phyloP scores from a whole-genome alignment of 495 filamentous ascomycete species.

The Hypoxylon fragiforme region DNA sequence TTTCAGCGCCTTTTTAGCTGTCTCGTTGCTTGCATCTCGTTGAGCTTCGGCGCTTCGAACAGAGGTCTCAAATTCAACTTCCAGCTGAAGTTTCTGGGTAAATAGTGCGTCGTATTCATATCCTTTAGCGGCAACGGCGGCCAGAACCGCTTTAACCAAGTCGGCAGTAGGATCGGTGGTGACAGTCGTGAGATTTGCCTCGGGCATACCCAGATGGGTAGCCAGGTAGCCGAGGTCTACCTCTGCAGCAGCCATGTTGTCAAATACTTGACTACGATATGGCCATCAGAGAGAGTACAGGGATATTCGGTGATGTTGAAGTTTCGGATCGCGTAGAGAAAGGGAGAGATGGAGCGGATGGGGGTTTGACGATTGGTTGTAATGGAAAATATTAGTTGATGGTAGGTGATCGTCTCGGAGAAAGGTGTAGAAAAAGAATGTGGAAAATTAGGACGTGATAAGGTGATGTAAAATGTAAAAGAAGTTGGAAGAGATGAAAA shows the following conservation, averaged over 20 bases:
- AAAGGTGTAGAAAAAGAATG: slow-evolving; percentile 3
- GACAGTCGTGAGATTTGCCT: slow-evolving; percentile 65
- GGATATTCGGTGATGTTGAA: too few relatives aligned
- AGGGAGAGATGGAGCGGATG: too few relatives aligned
- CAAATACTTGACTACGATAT: slow-evolving; percentile 19
- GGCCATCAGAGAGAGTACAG: slow-evolving; percentile 27
- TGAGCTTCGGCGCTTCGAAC: slow-evolving; percentile 79
- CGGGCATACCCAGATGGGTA: slow-evolving; percentile 71
- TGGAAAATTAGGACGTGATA: slow-evolving; percentile 11
- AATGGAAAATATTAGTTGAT: too few relatives aligned
- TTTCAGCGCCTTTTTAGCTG: slow-evolving; percentile 77
- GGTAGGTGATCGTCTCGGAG: neutral
- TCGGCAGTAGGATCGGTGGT: slow-evolving; percentile 75
- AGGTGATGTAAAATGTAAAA: too few relatives aligned
- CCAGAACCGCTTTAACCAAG: slow-evolving; percentile 70
- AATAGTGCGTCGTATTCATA: slow-evolving; percentile 76
- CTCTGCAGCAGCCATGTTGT: slow-evolving; percentile 73
- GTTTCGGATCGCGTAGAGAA: neutral
- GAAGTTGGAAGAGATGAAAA: slow-evolving; percentile 8
- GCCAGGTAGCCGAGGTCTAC: slow-evolving; percentile 77
- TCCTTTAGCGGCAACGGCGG: slow-evolving; percentile 70
- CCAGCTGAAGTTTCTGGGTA: slow-evolving; percentile 79
- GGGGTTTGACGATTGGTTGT: too few relatives aligned
- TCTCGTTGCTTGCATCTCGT: slow-evolving; percentile 74
- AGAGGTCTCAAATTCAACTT: slow-evolving; percentile 91